A percentile compares a stretch with the other conserved stretches of the same genome.
Conservation (phyloP, 2,329 filamentous ascomycete genomes). For the Alternaria rosae region DNA sequence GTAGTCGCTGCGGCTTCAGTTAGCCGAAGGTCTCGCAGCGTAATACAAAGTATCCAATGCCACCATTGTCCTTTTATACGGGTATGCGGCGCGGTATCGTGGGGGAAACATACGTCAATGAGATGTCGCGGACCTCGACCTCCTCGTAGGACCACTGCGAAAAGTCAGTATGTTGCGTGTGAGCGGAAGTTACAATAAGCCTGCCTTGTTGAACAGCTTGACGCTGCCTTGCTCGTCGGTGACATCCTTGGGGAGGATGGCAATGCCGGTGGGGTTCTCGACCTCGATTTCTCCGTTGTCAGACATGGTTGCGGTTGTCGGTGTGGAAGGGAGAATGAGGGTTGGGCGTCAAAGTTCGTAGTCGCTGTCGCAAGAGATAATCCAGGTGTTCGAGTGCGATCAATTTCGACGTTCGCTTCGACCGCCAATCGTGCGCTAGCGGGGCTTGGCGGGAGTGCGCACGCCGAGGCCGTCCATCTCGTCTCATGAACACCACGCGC, state of each 20-base stretch:
- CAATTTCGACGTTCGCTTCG: constrained; percentile 23
- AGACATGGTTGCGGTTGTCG: constrained; percentile 71
- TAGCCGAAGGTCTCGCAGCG: constrained; percentile 40
- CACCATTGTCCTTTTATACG: constrained; percentile 15
- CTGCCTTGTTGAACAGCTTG: constrained; percentile 91
- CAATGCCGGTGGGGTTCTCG: constrained; percentile 76
- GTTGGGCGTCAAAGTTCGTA: constrained; percentile 36
- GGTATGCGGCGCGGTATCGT: constrained; percentile 18
- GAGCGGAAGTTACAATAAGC: constrained; percentile 15
- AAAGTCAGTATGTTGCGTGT: constrained; percentile 21
- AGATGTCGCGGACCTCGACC: constrained; percentile 99
- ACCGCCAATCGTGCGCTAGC: constrained; percentile 19
- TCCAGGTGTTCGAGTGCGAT: constrained; percentile 21
- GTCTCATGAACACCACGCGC: not conserved
- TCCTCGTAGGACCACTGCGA: constrained; percentile 87
- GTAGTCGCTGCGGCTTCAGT: constrained; percentile 79
- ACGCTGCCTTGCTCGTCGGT: constrained; percentile 86
- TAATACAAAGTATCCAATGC: constrained; percentile 25
- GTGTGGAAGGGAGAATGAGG: constrained; percentile 30
- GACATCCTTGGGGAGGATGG: constrained; percentile 92
- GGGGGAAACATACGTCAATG: constrained; percentile 82
- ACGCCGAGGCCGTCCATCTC: not conserved
- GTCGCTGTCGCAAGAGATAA: constrained; percentile 36
- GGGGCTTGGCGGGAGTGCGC: constrained; percentile 24
- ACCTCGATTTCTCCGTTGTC: constrained; percentile 91